A percentile compares a stretch with the other conserved stretches of the same genome.
Evolutionary conservation across 2,329 filamentous ascomycete species (phyloP).

Genomic region (Aspergillus viridinutans): DNA sequence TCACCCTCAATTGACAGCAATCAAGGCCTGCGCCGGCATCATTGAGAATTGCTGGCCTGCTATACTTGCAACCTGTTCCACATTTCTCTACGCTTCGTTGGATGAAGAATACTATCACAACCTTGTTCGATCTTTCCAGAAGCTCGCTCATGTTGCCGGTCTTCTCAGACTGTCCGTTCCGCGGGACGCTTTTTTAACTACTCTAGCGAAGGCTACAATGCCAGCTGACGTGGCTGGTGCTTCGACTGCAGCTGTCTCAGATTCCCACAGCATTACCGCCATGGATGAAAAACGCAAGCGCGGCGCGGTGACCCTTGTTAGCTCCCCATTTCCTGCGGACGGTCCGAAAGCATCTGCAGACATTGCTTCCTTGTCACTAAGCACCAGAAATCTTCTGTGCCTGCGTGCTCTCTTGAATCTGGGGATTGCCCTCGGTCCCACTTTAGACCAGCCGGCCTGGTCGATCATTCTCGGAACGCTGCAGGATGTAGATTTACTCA

Average conservation of each 20-base stretch:
- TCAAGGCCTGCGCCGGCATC: conserved; percentile 73
- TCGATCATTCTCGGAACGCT: conserved; percentile 86
- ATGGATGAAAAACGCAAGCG: conserved; percentile 29
- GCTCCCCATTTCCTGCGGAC: conserved; percentile 25
- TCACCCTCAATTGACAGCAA: conserved; percentile 65
- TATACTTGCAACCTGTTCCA: conserved; percentile 88
- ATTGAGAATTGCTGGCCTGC: conserved; percentile 95
- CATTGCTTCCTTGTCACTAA: conserved; percentile 55
- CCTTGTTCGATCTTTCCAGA: conserved; percentile 87
- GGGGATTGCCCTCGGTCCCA: conserved; percentile 89
- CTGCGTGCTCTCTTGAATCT: conserved; percentile 88
- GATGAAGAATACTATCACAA: conserved; percentile 93
- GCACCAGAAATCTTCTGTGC: conserved; percentile 85
- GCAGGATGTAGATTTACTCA: conserved; percentile 85
- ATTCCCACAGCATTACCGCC: conserved; percentile 18
- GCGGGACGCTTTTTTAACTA: conserved; percentile 90
- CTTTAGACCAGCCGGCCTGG: conserved; percentile 73
- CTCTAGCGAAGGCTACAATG: conserved; percentile 86
- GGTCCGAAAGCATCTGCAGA: conserved; percentile 33
- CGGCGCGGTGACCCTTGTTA: conserved; percentile 22
- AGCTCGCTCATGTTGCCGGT: conserved; percentile 91
- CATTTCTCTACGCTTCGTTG: conserved; percentile 85
- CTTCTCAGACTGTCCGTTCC: conserved; percentile 79
- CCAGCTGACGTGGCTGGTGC: conserved; percentile 60
- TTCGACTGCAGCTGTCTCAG: conserved; percentile 11